These are phyloP conservation scores for Spergularia azorica DNA, from an alignment of 179 eudicot genomes.

Conservation along the genomic window DNA sequence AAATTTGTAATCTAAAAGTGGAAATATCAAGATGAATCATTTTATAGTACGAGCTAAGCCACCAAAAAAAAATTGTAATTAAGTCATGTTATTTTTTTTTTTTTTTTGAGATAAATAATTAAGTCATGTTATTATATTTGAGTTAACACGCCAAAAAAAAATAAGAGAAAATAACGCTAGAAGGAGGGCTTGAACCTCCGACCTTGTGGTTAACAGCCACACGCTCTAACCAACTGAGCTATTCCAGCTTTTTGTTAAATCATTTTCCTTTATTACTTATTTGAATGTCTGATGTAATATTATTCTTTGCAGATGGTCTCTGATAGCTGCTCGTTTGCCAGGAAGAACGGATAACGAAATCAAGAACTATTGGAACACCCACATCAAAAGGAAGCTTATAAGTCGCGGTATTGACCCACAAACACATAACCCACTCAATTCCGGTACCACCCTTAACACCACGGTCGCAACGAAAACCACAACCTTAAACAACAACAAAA, in stretches of 20 bases:
- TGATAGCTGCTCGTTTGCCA: slow-evolving; percentile 42
- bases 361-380: slow-evolving; percentile 55
- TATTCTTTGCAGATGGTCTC: slow-evolving; percentile 41
- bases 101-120: no score
- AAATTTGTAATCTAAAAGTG: no score
- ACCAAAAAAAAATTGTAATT: no score
- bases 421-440: slow-evolving; percentile 34
- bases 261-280: neutral
- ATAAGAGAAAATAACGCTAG: slow-evolving; percentile 30
- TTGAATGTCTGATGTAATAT: neutral
- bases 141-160: no score
- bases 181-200: slow-evolving; percentile 78
- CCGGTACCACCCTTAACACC: neutral
- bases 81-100: no score
- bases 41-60: no score
- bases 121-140: no score
- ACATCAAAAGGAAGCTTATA: slow-evolving; percentile 43
- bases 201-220: slow-evolving; percentile 87
- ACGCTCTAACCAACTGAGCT: slow-evolving; percentile 88
- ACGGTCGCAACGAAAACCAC: neutral
- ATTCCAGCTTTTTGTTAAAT: slow-evolving; percentile 44
- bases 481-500: neutral
- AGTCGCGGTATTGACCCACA: slow-evolving; percentile 50
- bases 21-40: no score
- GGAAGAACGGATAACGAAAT: slow-evolving; percentile 55